Evolutionary conservation across 345 rosid genomes (phyloP).

Genomic region (Syzygium jambos): DNA sequence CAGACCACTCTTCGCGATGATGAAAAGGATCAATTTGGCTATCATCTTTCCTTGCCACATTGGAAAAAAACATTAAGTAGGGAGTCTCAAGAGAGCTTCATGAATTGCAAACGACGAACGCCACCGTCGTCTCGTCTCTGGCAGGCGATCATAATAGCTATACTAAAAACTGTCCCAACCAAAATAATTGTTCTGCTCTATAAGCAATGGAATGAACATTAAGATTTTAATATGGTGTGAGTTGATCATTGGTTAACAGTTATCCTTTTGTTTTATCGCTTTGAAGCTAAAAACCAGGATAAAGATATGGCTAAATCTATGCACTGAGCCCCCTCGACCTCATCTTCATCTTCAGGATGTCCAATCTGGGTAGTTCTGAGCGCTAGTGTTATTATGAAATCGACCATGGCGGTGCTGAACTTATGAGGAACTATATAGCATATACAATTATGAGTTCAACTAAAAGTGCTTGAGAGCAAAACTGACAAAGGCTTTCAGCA

Average conservation of each 20-base stretch:
- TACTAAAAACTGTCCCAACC: accelerated
- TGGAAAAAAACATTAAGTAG: background rate
- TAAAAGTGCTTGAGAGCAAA: background rate
- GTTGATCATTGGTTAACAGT: background rate
- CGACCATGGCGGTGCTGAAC: background rate
- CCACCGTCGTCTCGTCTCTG: background rate
- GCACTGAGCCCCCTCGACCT: background rate
- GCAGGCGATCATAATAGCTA: background rate
- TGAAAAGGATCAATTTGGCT: background rate
- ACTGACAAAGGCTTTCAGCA: too few species aligned
- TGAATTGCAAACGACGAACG: background rate
- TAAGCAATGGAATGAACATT: background rate
- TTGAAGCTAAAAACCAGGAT: background rate
- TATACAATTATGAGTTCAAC: too few species aligned
- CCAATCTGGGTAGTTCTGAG: background rate
- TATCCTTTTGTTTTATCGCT: background rate
- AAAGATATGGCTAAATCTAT: background rate
- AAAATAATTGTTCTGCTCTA: background rate
- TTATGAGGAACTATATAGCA: too few species aligned
- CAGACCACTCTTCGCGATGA: background rate
- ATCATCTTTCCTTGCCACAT: background rate
- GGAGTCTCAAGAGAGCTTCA: background rate
- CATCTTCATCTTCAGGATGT: background rate
- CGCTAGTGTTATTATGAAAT: background rate
- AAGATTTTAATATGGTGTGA: background rate